Conservation (phyloP, 75 land plant genomes). For the Cunninghamia lanceolata region DNA sequence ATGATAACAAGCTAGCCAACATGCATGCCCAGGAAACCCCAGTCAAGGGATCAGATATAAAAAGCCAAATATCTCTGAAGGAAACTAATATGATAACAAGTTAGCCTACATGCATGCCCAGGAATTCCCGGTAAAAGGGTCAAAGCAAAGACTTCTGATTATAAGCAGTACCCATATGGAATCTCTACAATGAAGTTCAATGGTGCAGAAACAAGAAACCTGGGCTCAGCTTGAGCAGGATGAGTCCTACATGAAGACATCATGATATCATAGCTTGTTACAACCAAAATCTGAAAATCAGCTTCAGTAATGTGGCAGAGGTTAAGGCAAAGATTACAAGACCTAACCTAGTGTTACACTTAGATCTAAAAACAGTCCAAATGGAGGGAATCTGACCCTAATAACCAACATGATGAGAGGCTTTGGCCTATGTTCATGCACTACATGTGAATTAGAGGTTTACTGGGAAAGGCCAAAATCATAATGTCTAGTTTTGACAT, state of each 20-base stretch:
- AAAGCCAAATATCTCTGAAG: background rate
- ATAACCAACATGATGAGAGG: background rate
- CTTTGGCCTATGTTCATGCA: background rate
- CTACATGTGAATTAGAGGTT: background rate
- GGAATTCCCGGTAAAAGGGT: background rate
- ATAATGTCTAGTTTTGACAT: background rate
- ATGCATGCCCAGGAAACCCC: background rate
- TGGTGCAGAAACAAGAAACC: background rate
- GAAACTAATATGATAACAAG: background rate
- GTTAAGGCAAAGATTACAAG: background rate
- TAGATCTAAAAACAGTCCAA: background rate
- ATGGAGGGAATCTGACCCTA: background rate
- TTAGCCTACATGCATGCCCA: background rate
- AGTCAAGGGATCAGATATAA: background rate
- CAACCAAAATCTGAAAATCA: background rate
- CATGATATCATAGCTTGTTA: background rate
- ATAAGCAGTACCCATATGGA: background rate
- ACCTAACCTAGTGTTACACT: background rate
- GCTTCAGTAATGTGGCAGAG: background rate
- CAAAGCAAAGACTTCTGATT: background rate
- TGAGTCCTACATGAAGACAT: background rate
- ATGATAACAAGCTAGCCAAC: background rate
- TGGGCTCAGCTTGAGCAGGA: background rate
- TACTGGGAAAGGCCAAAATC: background rate
- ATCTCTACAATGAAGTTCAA: background rate